Evolutionary conservation across 106 monocot species (phyloP), one percentile per base, ranked within the genome.

Genomic region (Dactylorhiza incarnata): DNA sequence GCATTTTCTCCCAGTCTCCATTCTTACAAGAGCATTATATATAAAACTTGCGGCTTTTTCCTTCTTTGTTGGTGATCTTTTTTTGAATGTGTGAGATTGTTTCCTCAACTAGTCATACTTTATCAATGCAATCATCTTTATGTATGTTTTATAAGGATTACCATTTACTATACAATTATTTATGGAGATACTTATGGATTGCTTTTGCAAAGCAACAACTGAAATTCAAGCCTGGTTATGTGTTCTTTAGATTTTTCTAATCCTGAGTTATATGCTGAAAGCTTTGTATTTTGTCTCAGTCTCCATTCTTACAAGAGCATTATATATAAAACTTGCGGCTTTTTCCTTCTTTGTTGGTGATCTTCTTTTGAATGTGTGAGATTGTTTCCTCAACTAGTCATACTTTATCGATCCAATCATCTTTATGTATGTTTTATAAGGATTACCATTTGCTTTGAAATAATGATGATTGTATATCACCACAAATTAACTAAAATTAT

Each of bases 121-220:
- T 37, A 3, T 37, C 37, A 3, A 37, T 37, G 37, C 37, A 37
- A 37, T 37, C 37, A 37, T 37, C 37, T 37, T 37, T 37, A 37
- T 37, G 37, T 37, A 37, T 37, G 37, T 37, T 37, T 37, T 37
- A 37, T 37, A 37, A 37, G 37, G 37, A 37, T 37, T 37, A 37
- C 37, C 37, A 37, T 37, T 37, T 37, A 37, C 37, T 37, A 53
- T 13, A n/a, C 19, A n/a, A n/a, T 19, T 56, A 5, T n/a, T 56
- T 56, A n/a, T 56, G 56, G n/a, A n/a, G n/a, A 56, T 56, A n/a
- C n/a, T n/a, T n/a, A 56, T 56, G 56, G n/a, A 19, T n/a, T 56
- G 56, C n/a, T 56, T n/a, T 56, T 16, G 10, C 12, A 53, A 12
- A 52, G 7, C 52, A 52, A 52, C 10, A 15, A 52, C 10, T 52